A percentile compares a stretch with the other conserved stretches of the same genome.
Conservation (phyloP, 768 basidiomycete species). For the Leccinum aurantiacum region DNA sequence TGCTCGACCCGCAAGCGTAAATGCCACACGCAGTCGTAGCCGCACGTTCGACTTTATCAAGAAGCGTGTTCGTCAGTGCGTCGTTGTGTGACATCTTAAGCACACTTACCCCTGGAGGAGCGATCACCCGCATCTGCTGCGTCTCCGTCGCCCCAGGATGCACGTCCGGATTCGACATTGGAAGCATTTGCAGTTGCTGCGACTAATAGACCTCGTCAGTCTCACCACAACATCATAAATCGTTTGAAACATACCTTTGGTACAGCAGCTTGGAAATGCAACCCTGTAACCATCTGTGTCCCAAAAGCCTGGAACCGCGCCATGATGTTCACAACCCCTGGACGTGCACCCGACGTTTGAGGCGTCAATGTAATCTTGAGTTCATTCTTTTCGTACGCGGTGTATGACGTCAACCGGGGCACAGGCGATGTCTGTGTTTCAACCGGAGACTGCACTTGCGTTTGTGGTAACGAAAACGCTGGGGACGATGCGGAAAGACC, state of each 20-base stretch:
- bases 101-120: slow-evolving; percentile 77
- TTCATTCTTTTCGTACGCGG: slow-evolving; percentile 90
- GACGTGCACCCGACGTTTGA: slow-evolving; percentile 72
- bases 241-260: slow-evolving; percentile 64
- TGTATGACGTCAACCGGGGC: slow-evolving; percentile 67
- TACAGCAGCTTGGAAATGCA: slow-evolving; percentile 97
- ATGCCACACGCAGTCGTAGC: slow-evolving; percentile 83
- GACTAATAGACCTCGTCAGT: slow-evolving; percentile 52
- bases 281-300: slow-evolving; percentile 47
- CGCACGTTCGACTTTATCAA: slow-evolving; percentile 69
- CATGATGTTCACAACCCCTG: slow-evolving; percentile 89
- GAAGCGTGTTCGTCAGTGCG: slow-evolving; percentile 7
- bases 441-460: slow-evolving; percentile 29
- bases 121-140: slow-evolving; percentile 91
- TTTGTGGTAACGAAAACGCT: slow-evolving; percentile 39
- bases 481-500: slow-evolving; percentile 33
- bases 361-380: slow-evolving; percentile 89
- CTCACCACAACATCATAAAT: background rate
- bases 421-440: slow-evolving; percentile 37
- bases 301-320: slow-evolving; percentile 81
- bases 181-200: slow-evolving; percentile 96
- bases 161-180: slow-evolving; percentile 88
- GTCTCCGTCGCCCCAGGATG: slow-evolving; percentile 80
- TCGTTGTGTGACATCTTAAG: background rate
- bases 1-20: slow-evolving; percentile 60